Base-by-base conservation (phyloP, 2,329 filamentous ascomycete genomes). In the Colletotrichum camelliae region DNA sequence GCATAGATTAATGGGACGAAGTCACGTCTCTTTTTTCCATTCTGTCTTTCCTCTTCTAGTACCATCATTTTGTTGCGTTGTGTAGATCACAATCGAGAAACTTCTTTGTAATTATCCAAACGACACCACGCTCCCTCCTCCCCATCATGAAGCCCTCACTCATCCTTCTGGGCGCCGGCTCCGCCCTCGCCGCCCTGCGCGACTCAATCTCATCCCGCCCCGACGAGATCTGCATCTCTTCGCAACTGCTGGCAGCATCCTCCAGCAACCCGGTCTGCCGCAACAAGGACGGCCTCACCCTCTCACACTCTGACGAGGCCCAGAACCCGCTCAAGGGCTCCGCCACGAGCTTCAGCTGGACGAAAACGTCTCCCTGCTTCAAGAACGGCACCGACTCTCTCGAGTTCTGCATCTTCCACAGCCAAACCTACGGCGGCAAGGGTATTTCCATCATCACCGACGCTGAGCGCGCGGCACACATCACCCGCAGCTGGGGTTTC, bases 361-460 rank as follows among this genome's bases (percentile, higher is more conserved):
- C 76, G n/a, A 58, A 70, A 13, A 66, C 65, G 1, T 61, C 65
- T 1, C 69, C 64, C 8, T 78, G 77, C 72, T 73, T 77, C 61
- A 77, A 62, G 48, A 78, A 78, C 65, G 16, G 58, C 65, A 78
- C 77, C 13, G n/a, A 67, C 4, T 35, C 55, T 5, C 55, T 65
- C 29, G 72, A 78, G 60, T 78, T 75, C 77, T 87, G 85, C 79
- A 81, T 85, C 74, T 87, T 83, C 77, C 78, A 83, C 18, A 81
- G 82, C 73, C 67, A 78, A 5, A 74, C 74, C 15, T 86, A 87
- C 70, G 85, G 84, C 52, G 82, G 81, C 35, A 79, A 84, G 16
- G 86, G 86, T 67, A 83, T 87, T 64, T 83, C 84, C 27, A 77
- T 87, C 67, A 66, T 88, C 37, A 87, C 84, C 60, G 82, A 81